A percentile compares a stretch with the other conserved stretches of the same genome.
Conservation (phyloP, 192 early-diverging fungal species). For the Rhizoclosmatium sp. region DNA sequence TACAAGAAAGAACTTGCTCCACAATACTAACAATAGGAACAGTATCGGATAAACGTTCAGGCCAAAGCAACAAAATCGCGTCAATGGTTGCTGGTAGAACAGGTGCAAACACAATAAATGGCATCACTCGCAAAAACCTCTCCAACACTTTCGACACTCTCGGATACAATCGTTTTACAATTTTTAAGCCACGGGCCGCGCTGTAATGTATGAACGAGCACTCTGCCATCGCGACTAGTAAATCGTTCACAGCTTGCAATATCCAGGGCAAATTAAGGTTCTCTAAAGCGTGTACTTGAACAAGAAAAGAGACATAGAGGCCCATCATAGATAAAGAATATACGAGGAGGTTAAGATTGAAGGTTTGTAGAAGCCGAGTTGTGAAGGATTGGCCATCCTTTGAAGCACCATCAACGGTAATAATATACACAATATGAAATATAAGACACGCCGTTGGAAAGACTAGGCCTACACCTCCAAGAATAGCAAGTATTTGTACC, state of each 20-base stretch:
- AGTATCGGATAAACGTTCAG: background rate
- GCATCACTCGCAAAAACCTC: background rate
- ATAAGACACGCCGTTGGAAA: background rate
- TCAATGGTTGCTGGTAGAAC: background rate
- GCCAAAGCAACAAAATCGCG: background rate
- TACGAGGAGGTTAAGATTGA: background rate
- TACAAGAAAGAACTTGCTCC: background rate
- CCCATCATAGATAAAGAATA: background rate
- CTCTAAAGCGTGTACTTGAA: background rate
- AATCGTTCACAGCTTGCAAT: background rate
- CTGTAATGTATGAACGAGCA: background rate
- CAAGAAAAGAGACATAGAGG: background rate
- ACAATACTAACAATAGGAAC: background rate
- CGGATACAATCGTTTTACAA: background rate
- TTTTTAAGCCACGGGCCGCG: background rate
- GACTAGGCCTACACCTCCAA: background rate
- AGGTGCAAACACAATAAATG: background rate
- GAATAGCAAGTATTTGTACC: background rate
- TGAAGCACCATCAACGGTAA: background rate
- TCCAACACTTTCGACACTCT: background rate
- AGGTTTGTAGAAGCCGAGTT: background rate
- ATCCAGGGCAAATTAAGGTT: background rate
- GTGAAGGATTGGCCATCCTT: background rate
- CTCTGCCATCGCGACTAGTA: background rate
- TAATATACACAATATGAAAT: background rate